A percentile compares a stretch with the other conserved stretches of the same genome.
Conservation (phyloP, 2,329 filamentous ascomycete genomes). For the Penicillium italicum region DNA sequence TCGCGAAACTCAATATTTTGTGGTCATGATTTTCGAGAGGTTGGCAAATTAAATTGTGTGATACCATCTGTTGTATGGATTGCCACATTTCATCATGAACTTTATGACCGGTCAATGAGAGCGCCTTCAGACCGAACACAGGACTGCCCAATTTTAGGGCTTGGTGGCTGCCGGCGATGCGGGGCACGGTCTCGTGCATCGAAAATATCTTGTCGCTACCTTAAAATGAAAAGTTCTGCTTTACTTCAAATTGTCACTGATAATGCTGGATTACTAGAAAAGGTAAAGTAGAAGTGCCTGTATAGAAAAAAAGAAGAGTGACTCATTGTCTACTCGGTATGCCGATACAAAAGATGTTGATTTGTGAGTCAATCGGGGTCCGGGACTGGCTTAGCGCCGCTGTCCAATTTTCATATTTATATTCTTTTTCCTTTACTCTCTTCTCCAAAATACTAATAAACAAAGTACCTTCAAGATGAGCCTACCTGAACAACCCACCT, state of each 20-base stretch:
- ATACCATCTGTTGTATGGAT: background rate
- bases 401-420: background rate
- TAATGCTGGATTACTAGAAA: background rate
- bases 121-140: background rate
- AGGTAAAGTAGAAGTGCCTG: background rate
- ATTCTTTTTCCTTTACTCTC: background rate
- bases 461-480: background rate
- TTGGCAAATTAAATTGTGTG: background rate
- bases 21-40: conserved; percentile 18
- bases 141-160: background rate
- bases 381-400: background rate
- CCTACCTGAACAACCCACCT: conserved; percentile 13
- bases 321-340: background rate
- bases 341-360: background rate
- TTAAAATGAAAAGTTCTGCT: background rate
- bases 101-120: background rate
- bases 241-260: background rate
- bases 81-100: background rate
- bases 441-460: background rate
- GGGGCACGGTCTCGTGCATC: background rate
- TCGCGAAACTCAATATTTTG: conserved; percentile 25
- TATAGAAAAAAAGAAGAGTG: background rate
- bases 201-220: background rate
- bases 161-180: background rate
- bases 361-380: background rate